Evolutionary conservation across 2,329 filamentous ascomycete species (phyloP).

Genomic region (Scopulariopsis brevicaulis): DNA sequence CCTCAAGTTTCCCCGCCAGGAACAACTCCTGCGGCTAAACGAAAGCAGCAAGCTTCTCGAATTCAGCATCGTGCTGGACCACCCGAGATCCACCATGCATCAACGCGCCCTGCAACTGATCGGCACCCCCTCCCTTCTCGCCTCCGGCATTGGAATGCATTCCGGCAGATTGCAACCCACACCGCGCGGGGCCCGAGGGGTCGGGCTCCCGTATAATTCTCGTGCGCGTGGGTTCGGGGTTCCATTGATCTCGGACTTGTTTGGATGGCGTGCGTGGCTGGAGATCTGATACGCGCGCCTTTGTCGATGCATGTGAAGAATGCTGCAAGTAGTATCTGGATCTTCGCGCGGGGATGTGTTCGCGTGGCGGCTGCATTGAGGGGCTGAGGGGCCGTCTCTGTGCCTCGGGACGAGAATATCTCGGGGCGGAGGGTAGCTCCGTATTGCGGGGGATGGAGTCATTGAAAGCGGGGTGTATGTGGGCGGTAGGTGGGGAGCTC

Average conservation of each 20-base stretch:
- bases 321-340: neutral
- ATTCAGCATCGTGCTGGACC: neutral
- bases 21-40: neutral
- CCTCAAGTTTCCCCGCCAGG: neutral
- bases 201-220: neutral
- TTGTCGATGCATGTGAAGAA: neutral
- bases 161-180: neutral
- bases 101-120: constrained; percentile 3
- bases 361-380: neutral
- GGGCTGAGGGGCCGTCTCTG: neutral
- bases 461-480: neutral
- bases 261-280: too few species aligned
- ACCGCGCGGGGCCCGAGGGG: neutral
- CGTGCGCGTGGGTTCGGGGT: neutral
- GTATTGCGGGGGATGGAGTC: neutral
- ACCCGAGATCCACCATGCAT: neutral
- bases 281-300: too few species aligned
- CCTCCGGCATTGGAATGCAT: constrained; percentile 1
- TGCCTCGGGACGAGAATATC: neutral
- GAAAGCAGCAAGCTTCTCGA: neutral
- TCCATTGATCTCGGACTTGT: too few species aligned
- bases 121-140: neutral
- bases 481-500: neutral
- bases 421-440: neutral
- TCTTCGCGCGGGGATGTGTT: neutral